Percentiles rank a stretch among this genome's conserved stretches.
These are phyloP conservation scores for Vigna angularis DNA, from an alignment of 306 rosid genomes.

Conservation along the genomic window DNA sequence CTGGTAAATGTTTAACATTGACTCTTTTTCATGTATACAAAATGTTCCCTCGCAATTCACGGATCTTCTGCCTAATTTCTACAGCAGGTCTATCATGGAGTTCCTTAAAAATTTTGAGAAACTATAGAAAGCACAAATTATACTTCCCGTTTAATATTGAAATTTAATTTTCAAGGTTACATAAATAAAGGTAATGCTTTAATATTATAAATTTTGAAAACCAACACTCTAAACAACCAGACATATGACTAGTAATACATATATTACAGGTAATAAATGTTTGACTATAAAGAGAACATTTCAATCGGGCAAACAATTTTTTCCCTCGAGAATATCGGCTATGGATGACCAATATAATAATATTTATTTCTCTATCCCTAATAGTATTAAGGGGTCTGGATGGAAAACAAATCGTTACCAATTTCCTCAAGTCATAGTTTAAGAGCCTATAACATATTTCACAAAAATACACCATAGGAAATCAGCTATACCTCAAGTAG, in stretches of 20 bases:
- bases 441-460: slow-evolving; percentile 32
- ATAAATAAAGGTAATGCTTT: neutral
- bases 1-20: neutral
- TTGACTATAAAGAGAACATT: neutral
- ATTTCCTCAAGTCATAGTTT: slow-evolving; percentile 18
- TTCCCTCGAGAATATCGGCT: neutral
- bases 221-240: neutral
- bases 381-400: slow-evolving; percentile 21
- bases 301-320: neutral
- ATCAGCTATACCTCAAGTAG: slow-evolving; percentile 82
- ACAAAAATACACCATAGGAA: slow-evolving; percentile 18
- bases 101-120: neutral
- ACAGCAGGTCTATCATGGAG: neutral
- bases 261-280: slow-evolving; percentile 7
- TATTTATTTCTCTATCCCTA: slow-evolving; percentile 15
- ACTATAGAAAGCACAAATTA: neutral
- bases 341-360: neutral
- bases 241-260: neutral
- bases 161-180: slow-evolving; percentile 3
- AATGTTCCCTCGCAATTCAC: neutral
- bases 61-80: slow-evolving; percentile 9
- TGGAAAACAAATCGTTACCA: slow-evolving; percentile 13
- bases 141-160: neutral
- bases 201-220: neutral
- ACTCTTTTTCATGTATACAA: neutral